phyloP scores from a whole-genome alignment of 257 asterid species.

The Solanum chmielewskii region DNA sequence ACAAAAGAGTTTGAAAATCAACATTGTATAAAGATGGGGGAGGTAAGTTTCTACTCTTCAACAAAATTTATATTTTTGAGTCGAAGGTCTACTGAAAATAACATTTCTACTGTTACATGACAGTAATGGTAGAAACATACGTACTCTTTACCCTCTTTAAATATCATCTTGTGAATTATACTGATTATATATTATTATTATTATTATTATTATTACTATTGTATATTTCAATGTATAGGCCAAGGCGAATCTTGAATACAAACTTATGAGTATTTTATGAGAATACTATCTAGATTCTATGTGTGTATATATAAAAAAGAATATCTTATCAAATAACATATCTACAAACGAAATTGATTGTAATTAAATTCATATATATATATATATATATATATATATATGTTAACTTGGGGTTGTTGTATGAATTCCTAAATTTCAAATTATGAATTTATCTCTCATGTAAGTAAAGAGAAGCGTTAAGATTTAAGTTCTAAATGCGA shows the following conservation, averaged over 20 bases:
- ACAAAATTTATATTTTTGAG: not conserved
- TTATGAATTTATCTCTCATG: not conserved
- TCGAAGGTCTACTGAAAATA: not conserved
- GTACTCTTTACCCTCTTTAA: not conserved
- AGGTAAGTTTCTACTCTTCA: not conserved
- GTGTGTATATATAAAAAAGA: not conserved
- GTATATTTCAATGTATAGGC: not conserved
- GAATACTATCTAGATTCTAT: not conserved
- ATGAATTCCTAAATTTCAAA: not conserved
- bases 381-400: not conserved
- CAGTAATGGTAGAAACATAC: accelerated
- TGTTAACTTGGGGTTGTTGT: not conserved
- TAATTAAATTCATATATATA: not conserved
- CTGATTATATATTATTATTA: not conserved
- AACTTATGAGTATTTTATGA: not conserved
- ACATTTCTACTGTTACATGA: accelerated
- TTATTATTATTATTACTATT: not conserved
- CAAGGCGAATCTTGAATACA: not conserved
- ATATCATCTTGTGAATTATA: not conserved
- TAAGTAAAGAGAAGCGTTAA: not conserved
- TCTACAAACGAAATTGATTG: not conserved
- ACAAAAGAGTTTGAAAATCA: not conserved
- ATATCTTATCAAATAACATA: not conserved
- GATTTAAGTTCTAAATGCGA: not conserved
- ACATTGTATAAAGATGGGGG: not conserved